phyloP scores from a whole-genome alignment of 2,329 filamentous ascomycete genomes.

The Hypoxylon sp. region DNA sequence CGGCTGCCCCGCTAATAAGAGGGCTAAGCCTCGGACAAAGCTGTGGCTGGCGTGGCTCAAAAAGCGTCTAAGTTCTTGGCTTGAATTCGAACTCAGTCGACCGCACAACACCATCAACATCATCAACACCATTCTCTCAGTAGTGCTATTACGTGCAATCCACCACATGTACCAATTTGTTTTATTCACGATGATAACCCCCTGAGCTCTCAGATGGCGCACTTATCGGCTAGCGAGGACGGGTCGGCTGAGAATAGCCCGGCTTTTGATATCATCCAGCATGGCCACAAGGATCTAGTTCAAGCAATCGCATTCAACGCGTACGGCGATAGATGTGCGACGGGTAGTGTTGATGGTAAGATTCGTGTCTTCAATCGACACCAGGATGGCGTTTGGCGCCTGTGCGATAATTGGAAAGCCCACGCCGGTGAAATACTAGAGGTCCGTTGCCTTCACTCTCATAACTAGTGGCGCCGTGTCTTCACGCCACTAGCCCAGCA shows the following conservation, averaged over 20 bases:
- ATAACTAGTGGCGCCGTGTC: not conserved
- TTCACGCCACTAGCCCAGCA: not conserved
- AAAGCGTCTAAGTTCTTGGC: not conserved
- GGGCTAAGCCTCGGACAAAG: not conserved
- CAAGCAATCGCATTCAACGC: constrained; percentile 90
- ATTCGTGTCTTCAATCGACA: constrained; percentile 92
- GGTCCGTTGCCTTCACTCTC: constrained; percentile 62
- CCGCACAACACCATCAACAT: too few relatives aligned
- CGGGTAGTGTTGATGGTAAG: constrained; percentile 90
- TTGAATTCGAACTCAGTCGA: not conserved
- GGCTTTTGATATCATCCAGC: constrained; percentile 72
- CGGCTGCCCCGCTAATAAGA: too few relatives aligned
- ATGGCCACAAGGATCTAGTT: constrained; percentile 84
- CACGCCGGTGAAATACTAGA: constrained; percentile 92
- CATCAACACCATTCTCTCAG: too few relatives aligned
- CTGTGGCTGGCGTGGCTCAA: not conserved
- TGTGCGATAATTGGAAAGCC: constrained; percentile 89
- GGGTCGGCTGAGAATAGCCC: constrained; percentile 56
- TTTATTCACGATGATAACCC: constrained; percentile 30
- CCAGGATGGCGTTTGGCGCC: constrained; percentile 79
- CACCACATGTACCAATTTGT: not conserved
- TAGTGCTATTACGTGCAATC: not conserved
- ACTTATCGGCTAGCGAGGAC: constrained; percentile 40
- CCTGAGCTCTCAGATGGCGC: constrained; percentile 40
- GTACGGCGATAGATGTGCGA: constrained; percentile 91